A percentile compares a stretch with the other conserved stretches of the same genome.
Conservation (phyloP, 139 green algal species). For the Dunaliella sp. region DNA sequence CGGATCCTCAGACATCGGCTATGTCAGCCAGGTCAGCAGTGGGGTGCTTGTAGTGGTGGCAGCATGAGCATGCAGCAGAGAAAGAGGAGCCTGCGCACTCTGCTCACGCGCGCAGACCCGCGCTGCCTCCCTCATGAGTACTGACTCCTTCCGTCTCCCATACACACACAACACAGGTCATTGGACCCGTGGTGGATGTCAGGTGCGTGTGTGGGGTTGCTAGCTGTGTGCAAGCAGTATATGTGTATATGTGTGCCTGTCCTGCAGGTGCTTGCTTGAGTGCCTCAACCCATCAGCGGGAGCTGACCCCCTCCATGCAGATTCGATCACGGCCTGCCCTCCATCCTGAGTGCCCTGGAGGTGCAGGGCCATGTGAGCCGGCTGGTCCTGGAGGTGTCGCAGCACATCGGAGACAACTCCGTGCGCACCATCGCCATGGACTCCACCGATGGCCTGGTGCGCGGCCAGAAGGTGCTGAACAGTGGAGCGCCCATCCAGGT, state of each 20-base stretch:
- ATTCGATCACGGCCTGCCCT: conserved; percentile 93
- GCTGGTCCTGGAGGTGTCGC: conserved; percentile 96
- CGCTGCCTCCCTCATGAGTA: neutral
- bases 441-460: conserved; percentile 91
- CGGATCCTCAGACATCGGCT: neutral
- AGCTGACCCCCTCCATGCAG: no score
- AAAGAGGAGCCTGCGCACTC: no score
- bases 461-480: conserved; percentile 89
- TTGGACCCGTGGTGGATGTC: conserved; percentile 19
- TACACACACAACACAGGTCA: conserved; percentile 2
- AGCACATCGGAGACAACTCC: conserved; percentile 97
- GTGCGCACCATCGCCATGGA: conserved; percentile 99
- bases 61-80: neutral
- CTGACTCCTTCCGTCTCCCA: neutral
- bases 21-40: neutral
- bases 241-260: neutral
- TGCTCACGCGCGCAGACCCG: neutral
- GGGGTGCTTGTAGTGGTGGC: neutral
- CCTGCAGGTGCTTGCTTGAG: conserved; percentile 90
- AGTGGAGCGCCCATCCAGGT: conserved; percentile 94
- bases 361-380: conserved; percentile 81
- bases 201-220: no score
- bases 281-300: conserved; percentile 98
- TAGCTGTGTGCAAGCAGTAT: conserved; percentile 2
- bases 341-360: conserved; percentile 90